Evolutionary conservation across 139 green algal species (phyloP), one percentile per base, ranked within the genome.

Genomic region (Tetraselmis striata): DNA sequence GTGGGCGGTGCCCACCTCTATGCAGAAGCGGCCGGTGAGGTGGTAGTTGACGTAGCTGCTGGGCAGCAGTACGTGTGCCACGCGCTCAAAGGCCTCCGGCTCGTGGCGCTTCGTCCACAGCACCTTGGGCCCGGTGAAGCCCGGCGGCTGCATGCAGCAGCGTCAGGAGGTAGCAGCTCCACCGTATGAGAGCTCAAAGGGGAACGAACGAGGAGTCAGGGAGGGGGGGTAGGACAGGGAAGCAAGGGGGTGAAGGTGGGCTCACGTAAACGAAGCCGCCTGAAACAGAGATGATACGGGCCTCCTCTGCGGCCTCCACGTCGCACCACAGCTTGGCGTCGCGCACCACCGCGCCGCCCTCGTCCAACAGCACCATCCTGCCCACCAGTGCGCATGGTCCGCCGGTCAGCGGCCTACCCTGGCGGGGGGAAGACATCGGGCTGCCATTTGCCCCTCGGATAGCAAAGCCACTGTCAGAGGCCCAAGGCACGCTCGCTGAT

Each of bases 311-410:
- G 1, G 86, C 90, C 81, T 97, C 94, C 0, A 90, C 86, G 86
- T 98, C 95, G 79, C 94, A 97, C 95, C 94, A 97, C 27, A 98
- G 92, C 87, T 95, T 94, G 30, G 90, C 88, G 30, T 84, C 75
- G 2, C 92, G 83, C 28, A 95, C 85, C 28, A 93, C 88, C 80
- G 88, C 18, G 2, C 78, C 80, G 1, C 90, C 28, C 0, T 45
- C 58, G 28, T 92, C 95, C 28, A 98, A 77, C 0, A 87, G 86
- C 28, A 98, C 94, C 67, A 98, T 79, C 0, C 94, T n/a, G n/a
- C n/a, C n/a, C n/a, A n/a, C n/a, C n/a, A n/a, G n/a, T n/a, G n/a
- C n/a, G n/a, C n/a, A n/a, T n/a, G n/a, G n/a, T n/a, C n/a, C n/a
- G n/a, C n/a, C n/a, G n/a, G n/a, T n/a, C n/a, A n/a, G n/a, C n/a